Base-by-base conservation (phyloP, 2,329 filamentous ascomycete species). In the Xylaria multiplex region DNA sequence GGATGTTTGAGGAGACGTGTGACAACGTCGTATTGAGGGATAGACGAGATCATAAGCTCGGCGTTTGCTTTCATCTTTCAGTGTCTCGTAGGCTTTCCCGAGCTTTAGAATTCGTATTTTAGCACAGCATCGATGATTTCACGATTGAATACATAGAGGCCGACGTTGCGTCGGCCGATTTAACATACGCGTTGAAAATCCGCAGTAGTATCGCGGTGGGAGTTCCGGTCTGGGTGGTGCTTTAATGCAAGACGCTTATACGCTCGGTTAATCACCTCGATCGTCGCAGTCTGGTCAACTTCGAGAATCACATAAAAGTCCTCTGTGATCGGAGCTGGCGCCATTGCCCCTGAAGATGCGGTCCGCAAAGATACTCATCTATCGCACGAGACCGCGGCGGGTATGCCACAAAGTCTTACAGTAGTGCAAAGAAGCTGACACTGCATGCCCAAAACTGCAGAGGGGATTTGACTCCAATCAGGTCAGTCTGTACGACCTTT, bases 291-390 rank as follows among this genome's bases (percentile, higher is more conserved):
- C 24, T 50, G 49, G 16, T 57, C 50, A 27, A 65, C 58, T 35
- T 58, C 57, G 37, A 65, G 63, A n/a, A 61, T 16, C 52, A 61
- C 57, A 37, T 65, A 65, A 24, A 61, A 59, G 32, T 62, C 63
- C n/a, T 63, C 53, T 40, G 60, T 63, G n/a, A 50, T 57, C 30
- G 14, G 60, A 13, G 11, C 52, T 37, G 52, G 60, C 46, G 52
- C 60, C 60, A 63, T 63, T 49, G 43, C 43, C 7, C 49, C 19
- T 4, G 30, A 27, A 49, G 43, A 58, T 40, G 49, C 3, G 3
- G 43, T 48, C 19, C 49, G 16, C 22, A 27, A 27, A 27, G 27
- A 27, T 27, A 27, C 27, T 27, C 27, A 5, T 27, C 27, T 27
- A 27, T 27, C 27, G 5, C 1, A 19, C 19, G 19, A 19, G 27